Base-by-base conservation (phyloP, 2,329 filamentous ascomycete species). In the Colletotrichum melonis region DNA sequence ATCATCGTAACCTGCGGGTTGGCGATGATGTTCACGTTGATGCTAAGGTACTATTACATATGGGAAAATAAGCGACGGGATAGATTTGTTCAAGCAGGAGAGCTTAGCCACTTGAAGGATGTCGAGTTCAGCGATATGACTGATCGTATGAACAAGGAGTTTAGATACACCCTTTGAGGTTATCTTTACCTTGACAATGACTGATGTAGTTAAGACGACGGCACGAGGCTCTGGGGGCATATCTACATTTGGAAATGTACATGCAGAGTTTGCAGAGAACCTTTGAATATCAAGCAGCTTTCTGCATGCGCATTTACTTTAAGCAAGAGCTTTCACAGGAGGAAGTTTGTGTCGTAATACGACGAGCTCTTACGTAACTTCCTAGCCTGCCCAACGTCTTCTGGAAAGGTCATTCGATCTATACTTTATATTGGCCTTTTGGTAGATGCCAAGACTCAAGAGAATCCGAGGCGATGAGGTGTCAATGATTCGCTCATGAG, bases 61-160 rank as follows among this genome's bases (percentile, higher is more conserved):
- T 72, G 67, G 67, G 71, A 73, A 19, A 73, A 73, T 9, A 35
- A 24, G 35, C 60, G 67, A 2, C 67, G 71, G 14, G 82, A 73
- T 12, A 52, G 59, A 42, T 54, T 91, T 92, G 77, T 87, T 85
- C 59, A 28, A 5, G 12, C 46, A 7, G 77, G 73, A 85, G 64
- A 90, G 92, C 75, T 85, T 85, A 73, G 84, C 80, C 71, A 86
- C 32, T 19, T 64, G 83, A 72, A 83, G 91, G 7, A 87, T 91
- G 1, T 79, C 79, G 19, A 89, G 90, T 88, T 90, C 62, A 79
- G 88, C 75, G 92, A 93, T 80, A 77, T 92, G 75, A 92, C 91
- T 1, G 92, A 93, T 79, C 81, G 87, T 22, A 82, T 90, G 82
- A 93, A 93, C 76, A 90, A 93, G 73, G 91, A 93, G 77, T 93